Evolutionary conservation across 306 rosid genomes (phyloP), one percentile per base, ranked within the genome.

Genomic region (Bauhinia variegata): DNA sequence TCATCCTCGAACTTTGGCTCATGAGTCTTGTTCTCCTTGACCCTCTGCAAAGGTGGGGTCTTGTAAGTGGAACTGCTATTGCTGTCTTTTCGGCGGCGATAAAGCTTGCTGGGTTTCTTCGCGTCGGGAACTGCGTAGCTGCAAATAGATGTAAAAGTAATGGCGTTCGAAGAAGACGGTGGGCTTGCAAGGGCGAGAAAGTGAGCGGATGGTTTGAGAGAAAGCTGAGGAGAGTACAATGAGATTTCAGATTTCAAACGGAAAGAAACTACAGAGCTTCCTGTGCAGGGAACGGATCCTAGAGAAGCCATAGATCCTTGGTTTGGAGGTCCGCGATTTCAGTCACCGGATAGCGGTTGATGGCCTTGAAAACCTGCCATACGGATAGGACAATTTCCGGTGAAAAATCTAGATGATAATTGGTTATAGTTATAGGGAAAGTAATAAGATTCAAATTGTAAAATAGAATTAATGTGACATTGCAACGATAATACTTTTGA

Each of bases 251-350:
- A 44, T 70, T 54, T 83, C 70, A 79, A 73, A 46, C 39, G 60
- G 74, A 76, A 31, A 12, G 82, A 62, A 44, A 30, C 2, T 4
- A 58, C n/a, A 63, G 79, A 50, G 81, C 73, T 80, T 64, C 31
- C 54, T 3, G 74, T 17, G 57, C 54, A 42, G 4, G 73, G 89
- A 67, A 75, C 65, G 42, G 67, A 76, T 4, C 60, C 56, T 17
- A 75, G 46, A 57, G 92, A 77, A 57, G 84, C 88, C 84, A 84
- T 86, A 43, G 83, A 28, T 38, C 32, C 0, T 8, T 56, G 54
- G 64, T 31, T 55, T 49, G 39, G 31, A 74, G 69, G 11, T 72
- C 57, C 76, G 32, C n/a, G n/a, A n/a, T n/a, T n/a, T n/a, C n/a
- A n/a, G n/a, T n/a, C n/a, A n/a, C n/a, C n/a, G n/a, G n/a, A n/a